phyloP scores from a whole-genome alignment of 805 yeast species.

The Isabelozyma pseudorhagii region DNA sequence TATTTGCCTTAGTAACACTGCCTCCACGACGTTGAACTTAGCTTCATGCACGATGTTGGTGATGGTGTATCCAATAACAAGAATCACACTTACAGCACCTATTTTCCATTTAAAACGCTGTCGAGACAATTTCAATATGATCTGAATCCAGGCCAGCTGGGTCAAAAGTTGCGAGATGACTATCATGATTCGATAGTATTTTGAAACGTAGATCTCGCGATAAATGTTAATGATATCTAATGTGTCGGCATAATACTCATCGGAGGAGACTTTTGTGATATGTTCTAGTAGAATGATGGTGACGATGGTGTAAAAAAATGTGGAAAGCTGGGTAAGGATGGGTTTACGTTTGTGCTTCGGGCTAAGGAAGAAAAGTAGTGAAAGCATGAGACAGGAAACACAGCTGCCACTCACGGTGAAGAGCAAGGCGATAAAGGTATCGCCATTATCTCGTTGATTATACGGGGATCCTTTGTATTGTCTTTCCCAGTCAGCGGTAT shows the following conservation, averaged over 20 bases:
- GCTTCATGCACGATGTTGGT: constrained; percentile 11
- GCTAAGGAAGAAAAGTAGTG: constrained; percentile 52
- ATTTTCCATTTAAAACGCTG: constrained; percentile 24
- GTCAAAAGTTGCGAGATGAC: constrained; percentile 43
- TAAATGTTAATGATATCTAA: constrained; percentile 49
- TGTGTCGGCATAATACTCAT: constrained; percentile 51
- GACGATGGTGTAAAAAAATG: constrained; percentile 53
- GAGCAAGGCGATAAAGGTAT: constrained; percentile 41
- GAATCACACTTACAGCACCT: constrained; percentile 24
- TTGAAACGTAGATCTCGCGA: constrained; percentile 31
- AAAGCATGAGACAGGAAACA: constrained; percentile 69
- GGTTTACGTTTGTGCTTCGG: constrained; percentile 54
- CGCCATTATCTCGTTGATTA: constrained; percentile 34
- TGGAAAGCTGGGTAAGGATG: constrained; percentile 51
- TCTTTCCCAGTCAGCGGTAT: neutral
- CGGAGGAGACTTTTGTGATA: constrained; percentile 43
- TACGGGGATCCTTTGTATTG: constrained; percentile 28
- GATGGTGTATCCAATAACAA: constrained; percentile 22
- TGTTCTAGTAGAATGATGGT: constrained; percentile 50
- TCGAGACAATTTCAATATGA: constrained; percentile 37
- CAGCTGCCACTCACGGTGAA: constrained; percentile 55
- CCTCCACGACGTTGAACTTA: constrained; percentile 1
- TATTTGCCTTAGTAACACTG: neutral
- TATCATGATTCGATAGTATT: constrained; percentile 35
- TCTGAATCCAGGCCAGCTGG: constrained; percentile 55